Percentiles rank a stretch among this genome's conserved stretches.
These are phyloP conservation scores for Vitis hybrid DNA, from an alignment of 177 flowering plant species.

Conservation along the genomic window DNA sequence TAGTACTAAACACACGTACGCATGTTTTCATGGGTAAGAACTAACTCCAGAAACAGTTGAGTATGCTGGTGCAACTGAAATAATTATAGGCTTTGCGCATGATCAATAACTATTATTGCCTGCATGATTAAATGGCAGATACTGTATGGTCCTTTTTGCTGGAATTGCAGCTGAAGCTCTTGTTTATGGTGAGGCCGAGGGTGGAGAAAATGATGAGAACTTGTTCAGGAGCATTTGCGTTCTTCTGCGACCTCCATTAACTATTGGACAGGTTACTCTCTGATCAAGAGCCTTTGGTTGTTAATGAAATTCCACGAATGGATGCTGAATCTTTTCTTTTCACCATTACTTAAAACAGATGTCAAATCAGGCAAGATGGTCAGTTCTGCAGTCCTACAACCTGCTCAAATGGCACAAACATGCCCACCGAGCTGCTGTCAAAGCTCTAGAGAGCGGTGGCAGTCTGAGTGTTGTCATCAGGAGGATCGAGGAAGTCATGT, in stretches of 20 bases:
- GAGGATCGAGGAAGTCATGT: slow-evolving; percentile 76
- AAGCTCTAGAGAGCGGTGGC: slow-evolving; percentile 73
- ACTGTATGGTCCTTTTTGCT: slow-evolving; percentile 96
- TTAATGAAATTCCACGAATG: neutral
- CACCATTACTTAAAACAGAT: slow-evolving; percentile 40
- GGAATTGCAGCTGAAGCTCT: slow-evolving; percentile 99
- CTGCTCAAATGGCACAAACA: slow-evolving; percentile 85
- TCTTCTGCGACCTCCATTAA: slow-evolving; percentile 78
- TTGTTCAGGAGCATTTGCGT: slow-evolving; percentile 72
- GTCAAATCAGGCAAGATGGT: slow-evolving; percentile 98
- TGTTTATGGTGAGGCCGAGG: slow-evolving; percentile 94
- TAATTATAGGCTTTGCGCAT: neutral
- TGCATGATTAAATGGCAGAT: slow-evolving; percentile 45
- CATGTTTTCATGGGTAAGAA: neutral
- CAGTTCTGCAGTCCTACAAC: slow-evolving; percentile 88
- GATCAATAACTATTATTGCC: slow-evolving; percentile 1
- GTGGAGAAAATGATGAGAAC: slow-evolving; percentile 98
- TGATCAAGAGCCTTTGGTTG: neutral
- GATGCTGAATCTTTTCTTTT: neutral
- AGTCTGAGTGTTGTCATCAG: slow-evolving; percentile 72
- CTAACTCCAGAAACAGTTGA: neutral
- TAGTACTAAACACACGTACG: neutral
- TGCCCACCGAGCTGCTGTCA: slow-evolving; percentile 82
- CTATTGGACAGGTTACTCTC: slow-evolving; percentile 64
- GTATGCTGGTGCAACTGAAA: neutral